Conservation (phyloP, 2,329 filamentous ascomycete species). For the Neonectria faginata region DNA sequence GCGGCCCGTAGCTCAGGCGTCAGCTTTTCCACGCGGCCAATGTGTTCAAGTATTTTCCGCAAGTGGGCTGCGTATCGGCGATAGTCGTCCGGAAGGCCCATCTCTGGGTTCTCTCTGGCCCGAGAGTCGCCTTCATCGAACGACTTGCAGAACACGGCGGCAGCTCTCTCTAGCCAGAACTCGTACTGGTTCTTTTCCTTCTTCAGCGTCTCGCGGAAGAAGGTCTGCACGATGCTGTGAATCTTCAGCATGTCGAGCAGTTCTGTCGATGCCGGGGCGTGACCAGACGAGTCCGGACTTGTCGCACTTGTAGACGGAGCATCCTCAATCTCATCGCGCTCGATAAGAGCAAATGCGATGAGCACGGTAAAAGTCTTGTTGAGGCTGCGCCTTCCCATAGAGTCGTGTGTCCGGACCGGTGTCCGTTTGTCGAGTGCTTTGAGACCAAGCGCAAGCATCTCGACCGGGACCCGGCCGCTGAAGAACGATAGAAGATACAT, state of each 20-base stretch:
- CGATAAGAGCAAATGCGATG: conserved; percentile 42
- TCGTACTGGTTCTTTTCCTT: conserved; percentile 34
- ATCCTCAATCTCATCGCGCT: conserved; percentile 43
- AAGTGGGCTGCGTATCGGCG: conserved; percentile 40
- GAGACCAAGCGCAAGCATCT: conserved; percentile 41
- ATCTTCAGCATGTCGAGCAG: conserved; percentile 42
- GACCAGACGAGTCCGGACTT: conserved; percentile 27
- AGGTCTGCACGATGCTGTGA: conserved; percentile 40
- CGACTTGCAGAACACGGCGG: conserved; percentile 39
- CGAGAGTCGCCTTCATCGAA: conserved; percentile 38
- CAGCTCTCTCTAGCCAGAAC: conserved; percentile 43
- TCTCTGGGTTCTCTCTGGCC: conserved; percentile 26
- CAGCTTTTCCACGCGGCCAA: conserved; percentile 33
- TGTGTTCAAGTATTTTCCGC: conserved; percentile 39
- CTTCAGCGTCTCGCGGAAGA: conserved; percentile 39
- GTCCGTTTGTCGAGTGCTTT: conserved; percentile 41
- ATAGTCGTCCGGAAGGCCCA: conserved; percentile 42
- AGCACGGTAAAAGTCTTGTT: conserved; percentile 44
- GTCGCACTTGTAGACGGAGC: conserved; percentile 29
- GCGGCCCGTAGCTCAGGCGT: conserved; percentile 28
- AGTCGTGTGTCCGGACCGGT: conserved; percentile 36
- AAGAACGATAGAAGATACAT: conserved; percentile 44
- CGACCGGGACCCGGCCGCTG: conserved; percentile 39
- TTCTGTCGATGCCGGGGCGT: conserved; percentile 21
- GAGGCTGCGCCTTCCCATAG: conserved; percentile 38